A percentile compares a stretch with the other conserved stretches of the same genome.
Evolutionary conservation across 306 rosid genomes (phyloP).

Genomic region (Fragaria nilgerrensis): DNA sequence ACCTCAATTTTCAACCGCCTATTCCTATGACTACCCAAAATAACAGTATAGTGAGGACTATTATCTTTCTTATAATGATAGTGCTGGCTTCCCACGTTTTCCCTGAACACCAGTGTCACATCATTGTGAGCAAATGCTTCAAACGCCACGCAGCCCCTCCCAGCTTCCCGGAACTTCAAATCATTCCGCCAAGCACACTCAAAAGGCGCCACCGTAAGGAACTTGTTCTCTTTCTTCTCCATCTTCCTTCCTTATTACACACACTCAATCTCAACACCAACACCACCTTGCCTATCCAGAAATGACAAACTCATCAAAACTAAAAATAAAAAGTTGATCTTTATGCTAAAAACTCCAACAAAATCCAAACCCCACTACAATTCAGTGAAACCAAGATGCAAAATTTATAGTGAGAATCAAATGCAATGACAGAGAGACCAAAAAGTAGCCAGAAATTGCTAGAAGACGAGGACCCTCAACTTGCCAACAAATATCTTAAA

Average conservation of each 20-base stretch:
- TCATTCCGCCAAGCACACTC: slow-evolving; percentile 93
- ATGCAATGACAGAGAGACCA: not conserved
- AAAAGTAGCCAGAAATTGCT: slow-evolving; percentile 27
- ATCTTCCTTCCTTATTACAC: slow-evolving; percentile 23
- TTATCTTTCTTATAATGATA: slow-evolving; percentile 92
- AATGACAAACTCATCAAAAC: not conserved
- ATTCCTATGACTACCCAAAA: slow-evolving; percentile 93
- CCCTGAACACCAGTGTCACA: slow-evolving; percentile 80
- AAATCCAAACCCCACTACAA: not conserved
- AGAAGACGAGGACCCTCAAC: slow-evolving; percentile 20
- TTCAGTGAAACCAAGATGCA: not conserved
- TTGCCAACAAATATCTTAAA: slow-evolving; percentile 20
- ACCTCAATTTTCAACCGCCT: slow-evolving; percentile 73
- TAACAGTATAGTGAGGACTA: slow-evolving; percentile 81
- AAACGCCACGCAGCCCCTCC: slow-evolving; percentile 87
- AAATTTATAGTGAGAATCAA: not conserved
- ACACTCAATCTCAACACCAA: not conserved
- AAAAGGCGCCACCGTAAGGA: slow-evolving; percentile 82
- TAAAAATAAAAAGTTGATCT: not conserved
- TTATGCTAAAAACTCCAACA: not conserved
- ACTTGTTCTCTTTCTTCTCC: slow-evolving; percentile 58
- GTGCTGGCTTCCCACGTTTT: slow-evolving; percentile 86
- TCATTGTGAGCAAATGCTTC: slow-evolving; percentile 95
- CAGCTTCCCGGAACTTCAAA: slow-evolving; percentile 80
- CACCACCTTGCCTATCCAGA: slow-evolving; percentile 23